phyloP scores from a whole-genome alignment of 2,329 filamentous ascomycete species.

The Lecanicillium sp. region DNA sequence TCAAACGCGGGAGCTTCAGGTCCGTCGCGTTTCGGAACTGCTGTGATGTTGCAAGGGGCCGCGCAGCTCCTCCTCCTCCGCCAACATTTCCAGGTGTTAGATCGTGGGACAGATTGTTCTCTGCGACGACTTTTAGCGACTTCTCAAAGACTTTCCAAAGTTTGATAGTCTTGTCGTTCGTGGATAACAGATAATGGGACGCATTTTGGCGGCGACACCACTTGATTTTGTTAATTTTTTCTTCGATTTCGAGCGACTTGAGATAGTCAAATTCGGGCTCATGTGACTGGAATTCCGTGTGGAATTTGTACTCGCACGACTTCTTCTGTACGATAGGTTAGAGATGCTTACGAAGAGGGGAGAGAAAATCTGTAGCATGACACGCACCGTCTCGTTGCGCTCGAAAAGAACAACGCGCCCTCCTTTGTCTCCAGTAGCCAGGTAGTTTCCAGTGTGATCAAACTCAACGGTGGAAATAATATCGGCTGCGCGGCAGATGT shows the following conservation, averaged over 20 bases:
- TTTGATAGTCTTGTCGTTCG: slow-evolving; percentile 99
- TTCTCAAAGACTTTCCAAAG: slow-evolving; percentile 99
- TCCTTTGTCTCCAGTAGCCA: slow-evolving; percentile 85
- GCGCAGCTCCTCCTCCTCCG: slow-evolving; percentile 70
- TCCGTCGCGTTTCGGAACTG: slow-evolving; percentile 75
- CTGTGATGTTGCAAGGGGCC: slow-evolving; percentile 56
- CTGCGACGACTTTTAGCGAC: slow-evolving; percentile 95
- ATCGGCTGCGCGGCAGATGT: slow-evolving; percentile 50
- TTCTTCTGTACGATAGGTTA: slow-evolving; percentile 67
- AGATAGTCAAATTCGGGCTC: slow-evolving; percentile 99
- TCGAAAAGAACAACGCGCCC: slow-evolving; percentile 81
- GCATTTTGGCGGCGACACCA: slow-evolving; percentile 98
- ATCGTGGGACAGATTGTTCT: slow-evolving; percentile 97
- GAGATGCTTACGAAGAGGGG: slow-evolving; percentile 9
- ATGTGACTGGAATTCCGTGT: slow-evolving; percentile 99
- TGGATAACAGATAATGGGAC: slow-evolving; percentile 95
- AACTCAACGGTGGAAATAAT: slow-evolving; percentile 91
- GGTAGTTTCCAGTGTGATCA: slow-evolving; percentile 82
- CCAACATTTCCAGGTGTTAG: slow-evolving; percentile 68
- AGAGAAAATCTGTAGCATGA: slow-evolving; percentile 1
- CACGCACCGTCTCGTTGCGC: slow-evolving; percentile 84
- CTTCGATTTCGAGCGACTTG: slow-evolving; percentile 98
- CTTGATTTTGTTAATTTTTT: slow-evolving; percentile 99
- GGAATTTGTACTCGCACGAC: slow-evolving; percentile 99
- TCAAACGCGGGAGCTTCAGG: slow-evolving; percentile 89